These are phyloP conservation scores for Kurtzmaniella cleridarum DNA, from an alignment of 805 yeast species.

Conservation along the genomic window DNA sequence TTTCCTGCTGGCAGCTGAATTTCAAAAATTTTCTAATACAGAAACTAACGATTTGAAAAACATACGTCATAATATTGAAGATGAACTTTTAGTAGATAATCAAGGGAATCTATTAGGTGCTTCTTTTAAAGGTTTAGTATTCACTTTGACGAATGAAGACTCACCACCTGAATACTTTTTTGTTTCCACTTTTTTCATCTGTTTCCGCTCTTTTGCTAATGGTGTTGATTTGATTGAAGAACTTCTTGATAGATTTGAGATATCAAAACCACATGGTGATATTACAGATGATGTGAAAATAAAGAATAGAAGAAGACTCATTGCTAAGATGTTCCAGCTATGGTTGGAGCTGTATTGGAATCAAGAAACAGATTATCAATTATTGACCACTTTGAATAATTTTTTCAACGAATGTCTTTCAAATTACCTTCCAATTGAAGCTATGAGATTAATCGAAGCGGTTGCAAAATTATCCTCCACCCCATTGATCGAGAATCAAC, in stretches of 20 bases:
- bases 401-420: slow-evolving; percentile 76
- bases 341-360: slow-evolving; percentile 95
- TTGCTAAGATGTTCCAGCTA: slow-evolving; percentile 62
- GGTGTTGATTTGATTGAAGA: slow-evolving; percentile 65
- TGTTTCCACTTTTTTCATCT: slow-evolving; percentile 68
- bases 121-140: slow-evolving; percentile 63
- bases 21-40: slow-evolving; percentile 25
- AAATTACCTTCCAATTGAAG: slow-evolving; percentile 57
- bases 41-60: slow-evolving; percentile 7
- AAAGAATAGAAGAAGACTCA: slow-evolving; percentile 59
- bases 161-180: slow-evolving; percentile 63
- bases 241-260: slow-evolving; percentile 58
- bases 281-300: slow-evolving; percentile 27
- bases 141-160: slow-evolving; percentile 60
- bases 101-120: slow-evolving; percentile 59
- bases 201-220: slow-evolving; percentile 66
- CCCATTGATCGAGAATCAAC: slow-evolving; percentile 44
- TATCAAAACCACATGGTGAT: slow-evolving; percentile 11
- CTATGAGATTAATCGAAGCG: slow-evolving; percentile 54
- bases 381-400: slow-evolving; percentile 66
- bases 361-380: slow-evolving; percentile 49
- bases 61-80: slow-evolving; percentile 16
- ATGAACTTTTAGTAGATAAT: slow-evolving; percentile 48
- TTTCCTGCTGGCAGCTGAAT: slow-evolving; percentile 31
- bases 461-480: slow-evolving; percentile 56